Percentiles rank a stretch among this genome's conserved stretches.
Evolutionary conservation across 1,139 yeast genomes (phyloP).

Genomic region (Suhomyces ambrosiae): DNA sequence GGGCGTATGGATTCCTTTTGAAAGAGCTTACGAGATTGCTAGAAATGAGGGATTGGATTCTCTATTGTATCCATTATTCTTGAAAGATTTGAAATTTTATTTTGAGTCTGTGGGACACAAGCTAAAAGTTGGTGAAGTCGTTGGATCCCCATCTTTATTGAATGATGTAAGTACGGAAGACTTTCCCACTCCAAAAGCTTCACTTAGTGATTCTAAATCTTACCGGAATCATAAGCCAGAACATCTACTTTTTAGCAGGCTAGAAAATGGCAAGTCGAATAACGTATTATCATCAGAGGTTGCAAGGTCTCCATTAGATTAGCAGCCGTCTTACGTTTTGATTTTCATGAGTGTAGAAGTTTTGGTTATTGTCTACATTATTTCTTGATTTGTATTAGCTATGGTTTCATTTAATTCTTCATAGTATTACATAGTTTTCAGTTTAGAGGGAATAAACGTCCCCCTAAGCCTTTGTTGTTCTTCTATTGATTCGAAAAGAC

Average conservation of each 20-base stretch:
- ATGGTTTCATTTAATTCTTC: too few relatives aligned
- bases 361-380: too few relatives aligned
- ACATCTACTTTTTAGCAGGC: neutral
- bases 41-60: constrained; percentile 47
- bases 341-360: too few relatives aligned
- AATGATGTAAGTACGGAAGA: neutral
- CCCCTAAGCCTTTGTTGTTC: constrained; percentile 58
- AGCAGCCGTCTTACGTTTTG: too few relatives aligned
- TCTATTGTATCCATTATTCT: constrained; percentile 48
- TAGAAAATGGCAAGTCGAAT: too few relatives aligned
- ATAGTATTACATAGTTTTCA: too few relatives aligned
- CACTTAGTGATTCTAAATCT: neutral
- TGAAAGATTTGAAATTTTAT: constrained; percentile 41
- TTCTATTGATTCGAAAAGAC: constrained; percentile 78
- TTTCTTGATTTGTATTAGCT: too few relatives aligned
- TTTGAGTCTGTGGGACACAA: constrained; percentile 32
- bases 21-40: constrained; percentile 54
- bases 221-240: neutral
- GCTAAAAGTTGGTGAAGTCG: constrained; percentile 21
- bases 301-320: neutral
- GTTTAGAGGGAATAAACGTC: constrained; percentile 30
- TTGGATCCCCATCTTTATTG: neutral
- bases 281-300: too few relatives aligned
- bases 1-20: constrained; percentile 61
- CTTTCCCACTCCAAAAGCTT: neutral